phyloP scores from a whole-genome alignment of 2,329 filamentous ascomycete genomes.

The Aureobasidium pullulans region DNA sequence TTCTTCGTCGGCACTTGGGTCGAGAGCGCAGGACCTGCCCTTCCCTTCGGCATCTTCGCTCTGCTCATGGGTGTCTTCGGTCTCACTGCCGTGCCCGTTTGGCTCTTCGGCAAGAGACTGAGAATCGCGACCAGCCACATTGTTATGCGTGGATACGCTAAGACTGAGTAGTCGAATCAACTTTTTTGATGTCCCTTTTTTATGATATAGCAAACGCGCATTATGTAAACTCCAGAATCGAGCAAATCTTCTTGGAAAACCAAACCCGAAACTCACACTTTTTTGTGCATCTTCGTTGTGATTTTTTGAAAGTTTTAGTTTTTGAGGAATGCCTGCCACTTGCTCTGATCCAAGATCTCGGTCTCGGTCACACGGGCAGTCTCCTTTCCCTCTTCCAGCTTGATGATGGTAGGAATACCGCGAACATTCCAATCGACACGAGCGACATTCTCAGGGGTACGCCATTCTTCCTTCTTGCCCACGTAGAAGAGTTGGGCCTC shows the following conservation, averaged over 20 bases:
- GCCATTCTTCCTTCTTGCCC: slow-evolving; percentile 4
- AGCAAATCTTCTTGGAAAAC: neutral
- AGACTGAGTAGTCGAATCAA: neutral
- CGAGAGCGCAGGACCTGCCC: slow-evolving; percentile 33
- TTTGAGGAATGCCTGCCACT: slow-evolving; percentile 6
- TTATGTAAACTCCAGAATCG: neutral
- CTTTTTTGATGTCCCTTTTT: neutral
- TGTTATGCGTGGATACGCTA: slow-evolving; percentile 4
- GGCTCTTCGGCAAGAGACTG: slow-evolving; percentile 34
- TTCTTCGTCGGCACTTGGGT: slow-evolving; percentile 48
- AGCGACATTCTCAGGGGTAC: neutral
- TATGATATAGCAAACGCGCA: neutral
- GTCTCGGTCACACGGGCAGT: neutral
- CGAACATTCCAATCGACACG: slow-evolving; percentile 5
- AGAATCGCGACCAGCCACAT: slow-evolving; percentile 30
- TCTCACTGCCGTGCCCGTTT: slow-evolving; percentile 30
- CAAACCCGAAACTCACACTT: neutral
- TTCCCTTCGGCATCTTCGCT: slow-evolving; percentile 48
- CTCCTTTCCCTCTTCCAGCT: neutral
- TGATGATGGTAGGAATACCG: neutral
- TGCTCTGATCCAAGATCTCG: neutral
- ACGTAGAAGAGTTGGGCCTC: slow-evolving; percentile 3
- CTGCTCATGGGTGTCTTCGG: slow-evolving; percentile 45
- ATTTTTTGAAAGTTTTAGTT: neutral
- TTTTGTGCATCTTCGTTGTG: neutral